phyloP scores from a whole-genome alignment of 2,329 filamentous ascomycete genomes.

The Aspergillus novofumigatus region DNA sequence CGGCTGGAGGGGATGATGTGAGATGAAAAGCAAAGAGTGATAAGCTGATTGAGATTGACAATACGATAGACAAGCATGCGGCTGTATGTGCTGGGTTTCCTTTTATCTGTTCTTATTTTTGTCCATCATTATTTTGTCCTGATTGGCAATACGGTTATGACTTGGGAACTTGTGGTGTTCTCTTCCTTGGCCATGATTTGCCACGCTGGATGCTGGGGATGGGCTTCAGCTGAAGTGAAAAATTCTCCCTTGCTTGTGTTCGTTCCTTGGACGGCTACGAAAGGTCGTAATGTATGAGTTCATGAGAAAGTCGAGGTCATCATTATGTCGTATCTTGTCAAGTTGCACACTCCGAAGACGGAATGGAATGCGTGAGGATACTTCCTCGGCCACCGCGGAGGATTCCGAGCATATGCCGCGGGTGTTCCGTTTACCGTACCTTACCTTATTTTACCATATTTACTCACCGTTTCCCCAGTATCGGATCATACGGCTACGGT shows the following conservation, averaged over 20 bases:
- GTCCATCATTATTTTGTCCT: background rate
- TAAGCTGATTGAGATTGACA: background rate
- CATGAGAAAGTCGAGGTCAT: background rate
- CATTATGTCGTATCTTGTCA: background rate
- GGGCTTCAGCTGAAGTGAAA: background rate
- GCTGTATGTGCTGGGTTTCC: background rate
- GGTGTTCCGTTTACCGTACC: background rate
- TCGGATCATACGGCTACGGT: background rate
- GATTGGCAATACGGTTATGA: background rate
- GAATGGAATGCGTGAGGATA: too few species aligned
- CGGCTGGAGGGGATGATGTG: background rate
- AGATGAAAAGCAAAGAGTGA: background rate
- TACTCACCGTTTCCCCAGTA: background rate
- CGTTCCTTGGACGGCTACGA: background rate
- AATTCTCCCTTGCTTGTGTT: background rate
- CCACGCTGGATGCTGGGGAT: background rate
- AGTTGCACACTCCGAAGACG: too few species aligned
- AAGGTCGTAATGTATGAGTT: background rate
- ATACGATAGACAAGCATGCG: background rate
- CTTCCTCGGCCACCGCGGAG: background rate
- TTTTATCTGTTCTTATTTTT: background rate
- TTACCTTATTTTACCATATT: background rate
- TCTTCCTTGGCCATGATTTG: background rate
- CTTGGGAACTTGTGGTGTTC: background rate
- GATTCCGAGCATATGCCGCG: background rate